Conservation (phyloP, 164 flowering plant genomes). For the Hamamelis virginiana region DNA sequence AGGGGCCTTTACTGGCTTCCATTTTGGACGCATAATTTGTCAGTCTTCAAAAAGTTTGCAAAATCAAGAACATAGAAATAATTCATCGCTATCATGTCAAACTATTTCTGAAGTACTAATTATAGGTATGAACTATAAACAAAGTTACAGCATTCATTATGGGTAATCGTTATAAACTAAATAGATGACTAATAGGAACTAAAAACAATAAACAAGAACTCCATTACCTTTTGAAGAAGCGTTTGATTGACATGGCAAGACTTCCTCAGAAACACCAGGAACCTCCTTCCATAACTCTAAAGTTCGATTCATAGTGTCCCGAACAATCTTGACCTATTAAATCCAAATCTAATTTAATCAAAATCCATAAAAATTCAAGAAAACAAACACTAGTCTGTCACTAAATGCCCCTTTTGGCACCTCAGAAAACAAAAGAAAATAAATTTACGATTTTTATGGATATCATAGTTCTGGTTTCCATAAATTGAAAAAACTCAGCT, state of each 20-base stretch:
- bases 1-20: too few species aligned
- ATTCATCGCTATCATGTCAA: too few species aligned
- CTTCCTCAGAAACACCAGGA: conserved; percentile 44
- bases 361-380: not conserved
- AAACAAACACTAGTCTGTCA: not conserved
- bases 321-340: conserved; percentile 69
- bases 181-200: not conserved
- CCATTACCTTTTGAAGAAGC: conserved; percentile 57
- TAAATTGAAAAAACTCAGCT: not conserved
- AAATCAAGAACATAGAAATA: too few species aligned
- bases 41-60: too few species aligned
- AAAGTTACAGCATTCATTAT: not conserved
- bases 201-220: not conserved
- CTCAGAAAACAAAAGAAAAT: too few species aligned
- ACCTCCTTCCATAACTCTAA: conserved; percentile 74
- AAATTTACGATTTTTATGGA: too few species aligned
- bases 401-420: not conserved
- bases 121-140: not conserved
- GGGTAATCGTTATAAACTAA: not conserved
- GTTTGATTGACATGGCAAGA: conserved; percentile 43
- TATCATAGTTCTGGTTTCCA: not conserved
- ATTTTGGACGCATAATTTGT: too few species aligned
- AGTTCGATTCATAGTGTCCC: conserved; percentile 74
- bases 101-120: too few species aligned
- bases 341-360: not conserved